These are phyloP conservation scores for Lobosporangium transversale DNA, from an alignment of 192 early-diverging fungal species.

Conservation along the genomic window DNA sequence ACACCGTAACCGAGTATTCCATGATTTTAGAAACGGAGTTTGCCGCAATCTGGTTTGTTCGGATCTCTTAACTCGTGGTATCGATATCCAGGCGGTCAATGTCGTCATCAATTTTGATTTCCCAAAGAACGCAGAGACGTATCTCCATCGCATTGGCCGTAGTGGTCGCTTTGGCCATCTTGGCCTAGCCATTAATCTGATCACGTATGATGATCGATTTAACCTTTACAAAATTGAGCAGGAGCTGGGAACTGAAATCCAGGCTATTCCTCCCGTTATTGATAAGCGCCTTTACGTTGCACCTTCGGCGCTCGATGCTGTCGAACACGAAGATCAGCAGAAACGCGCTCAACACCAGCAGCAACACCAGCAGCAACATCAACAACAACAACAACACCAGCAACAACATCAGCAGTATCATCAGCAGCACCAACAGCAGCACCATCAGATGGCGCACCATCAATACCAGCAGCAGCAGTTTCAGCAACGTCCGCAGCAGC, in stretches of 20 bases:
- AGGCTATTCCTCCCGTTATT: conserved; percentile 96
- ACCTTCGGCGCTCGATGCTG: conserved; percentile 72
- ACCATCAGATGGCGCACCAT: conserved; percentile 19
- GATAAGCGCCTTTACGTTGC: conserved; percentile 93
- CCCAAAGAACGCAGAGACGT: conserved; percentile 99
- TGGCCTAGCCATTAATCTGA: conserved; percentile 97
- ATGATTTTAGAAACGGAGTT: conserved; percentile 98
- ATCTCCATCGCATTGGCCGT: conserved; percentile 98
- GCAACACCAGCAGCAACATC: conserved; percentile 54
- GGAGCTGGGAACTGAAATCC: conserved; percentile 98
- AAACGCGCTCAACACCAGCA: conserved; percentile 53
- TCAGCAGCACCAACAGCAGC: conserved; percentile 12
- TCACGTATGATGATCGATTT: conserved; percentile 97
- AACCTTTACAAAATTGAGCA: conserved; percentile 99
- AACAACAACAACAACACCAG: conserved; percentile 32
- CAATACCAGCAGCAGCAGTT: conserved; percentile 16
- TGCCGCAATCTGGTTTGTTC: conserved; percentile 98
- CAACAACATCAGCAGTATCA: conserved; percentile 16
- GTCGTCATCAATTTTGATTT: conserved; percentile 99
- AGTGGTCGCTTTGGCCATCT: conserved; percentile 96
- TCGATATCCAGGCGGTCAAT: conserved; percentile 99
- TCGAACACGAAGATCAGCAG: conserved; percentile 55
- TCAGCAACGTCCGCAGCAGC: conserved; percentile 12
- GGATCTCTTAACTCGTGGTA: conserved; percentile 96
- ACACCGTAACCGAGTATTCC: conserved; percentile 99